Evolutionary conservation across 805 yeast species (phyloP), one percentile per base, ranked within the genome.

Genomic region (Helenozyma baotianmanensis): DNA sequence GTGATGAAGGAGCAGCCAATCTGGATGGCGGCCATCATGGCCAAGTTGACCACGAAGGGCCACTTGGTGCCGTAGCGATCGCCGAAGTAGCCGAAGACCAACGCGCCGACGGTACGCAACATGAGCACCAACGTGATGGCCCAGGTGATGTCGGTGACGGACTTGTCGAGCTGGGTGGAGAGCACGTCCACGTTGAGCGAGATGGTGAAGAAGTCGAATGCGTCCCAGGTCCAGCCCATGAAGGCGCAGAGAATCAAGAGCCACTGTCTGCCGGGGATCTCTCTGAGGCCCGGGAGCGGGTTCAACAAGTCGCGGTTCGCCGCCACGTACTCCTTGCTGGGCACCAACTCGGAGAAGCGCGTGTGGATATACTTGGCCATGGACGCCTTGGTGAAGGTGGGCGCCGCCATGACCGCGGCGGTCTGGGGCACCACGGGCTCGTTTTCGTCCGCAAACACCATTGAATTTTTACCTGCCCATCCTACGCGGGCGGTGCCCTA

Each of bases 301-400:
- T 44, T 44, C 23, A 32, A 22, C 25, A 51, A 56, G 17, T 50
- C 50, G 13, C 62, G 52, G 43, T 45, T 44, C 3, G 43, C 41
- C 5, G 14, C 14, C 19, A 34, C 22, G 32, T 39, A 39, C 23
- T 36, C 43, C 32, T 34, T 42, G 24, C 41, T n/a, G 7, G 46
- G 46, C 9, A 42, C 4, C 22, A 42, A 33, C 17, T 38, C 39
- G n/a, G 46, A 39, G 31, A 39, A 9, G 36, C 47, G 39, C 10
- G 42, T 37, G 11, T 23, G 32, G 26, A 33, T 13, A 24, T 38
- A 34, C 14, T 30, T 29, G 2, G 25, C 29, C 9, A 35, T 23
- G n/a, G 39, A 21, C 9, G n/a, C 23, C 4, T 19, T 18, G 11
- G 21, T 28, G 30, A 38, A 38, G 15, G 33, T 29, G 4, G 51